Base-by-base conservation (phyloP, 2,329 filamentous ascomycete species). In the Hawksworthiomyces lignivorus region DNA sequence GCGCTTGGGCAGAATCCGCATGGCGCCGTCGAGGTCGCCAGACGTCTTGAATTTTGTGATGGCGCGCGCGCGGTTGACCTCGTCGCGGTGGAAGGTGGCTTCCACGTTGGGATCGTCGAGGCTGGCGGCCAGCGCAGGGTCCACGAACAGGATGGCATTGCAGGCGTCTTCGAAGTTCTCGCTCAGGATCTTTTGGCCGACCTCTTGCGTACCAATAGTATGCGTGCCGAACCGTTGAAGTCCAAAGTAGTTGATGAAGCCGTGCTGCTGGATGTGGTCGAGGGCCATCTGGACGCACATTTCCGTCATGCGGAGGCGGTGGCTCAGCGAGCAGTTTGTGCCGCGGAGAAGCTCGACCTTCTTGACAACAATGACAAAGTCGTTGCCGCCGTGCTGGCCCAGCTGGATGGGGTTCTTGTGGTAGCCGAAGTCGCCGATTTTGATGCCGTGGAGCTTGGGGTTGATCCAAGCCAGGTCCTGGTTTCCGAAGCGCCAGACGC, bases 161-260 rank as follows among this genome's bases (percentile, higher is more conserved):
- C 92, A 79, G 12, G 90, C 90, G 24, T 77, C 84, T 56, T 89
- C 74, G 52, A 88, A 88, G 54, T 95, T 80, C 22, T 77, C 82
- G 51, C 85, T 75, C 1, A 98, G 72, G 57, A 98, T 88, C 59
- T 86, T 82, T 57, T 83, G 77, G 36, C 92, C 92, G 37, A 96
- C 70, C 30, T 82, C 75, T 55, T 97, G 87, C 0, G 92, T 98
- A 26, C 88, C 84, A 11, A 86, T 83, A 21, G 79, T 69, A 61
- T 92, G 90, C 0, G 88, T 90, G 21, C 92, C 92, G 54, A 98
- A 98, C 19, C 92, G 81, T 64, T 98, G 92, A n/a, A 97, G 78
- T 8, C 92, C 92, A 56, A 89, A 98, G 66, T 97, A 98, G 64
- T 98, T 98, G 63, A 98, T 81, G 69, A 94, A 98, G 3, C 92